phyloP scores from a whole-genome alignment of 2,329 filamentous ascomycete species.

The Fusarium floridanum region DNA sequence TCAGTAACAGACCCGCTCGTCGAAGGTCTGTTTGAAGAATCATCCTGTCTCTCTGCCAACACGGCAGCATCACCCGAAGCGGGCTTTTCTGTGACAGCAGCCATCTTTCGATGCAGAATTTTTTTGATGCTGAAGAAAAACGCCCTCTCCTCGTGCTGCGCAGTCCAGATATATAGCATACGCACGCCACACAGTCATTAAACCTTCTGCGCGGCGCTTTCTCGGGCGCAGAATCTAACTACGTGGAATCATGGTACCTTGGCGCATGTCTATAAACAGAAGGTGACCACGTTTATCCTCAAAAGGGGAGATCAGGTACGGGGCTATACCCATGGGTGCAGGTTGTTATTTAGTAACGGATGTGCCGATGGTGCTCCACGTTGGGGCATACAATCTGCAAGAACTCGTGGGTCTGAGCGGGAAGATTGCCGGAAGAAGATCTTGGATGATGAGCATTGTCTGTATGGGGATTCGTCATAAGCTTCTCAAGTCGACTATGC shows the following conservation, averaged over 20 bases:
- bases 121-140: neutral
- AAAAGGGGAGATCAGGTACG: neutral
- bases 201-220: neutral
- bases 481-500: neutral
- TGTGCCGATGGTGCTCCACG: neutral
- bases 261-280: neutral
- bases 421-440: neutral
- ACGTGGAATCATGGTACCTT: slow-evolving; percentile 11
- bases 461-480: neutral
- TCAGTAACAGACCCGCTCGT: slow-evolving; percentile 10
- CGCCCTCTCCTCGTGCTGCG: too few species aligned
- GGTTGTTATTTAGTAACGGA: neutral
- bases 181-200: neutral
- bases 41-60: neutral
- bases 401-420: neutral
- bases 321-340: neutral
- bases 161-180: too few species aligned
- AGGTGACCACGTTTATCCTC: slow-evolving; percentile 3
- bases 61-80: neutral
- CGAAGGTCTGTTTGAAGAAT: neutral
- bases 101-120: slow-evolving; percentile 11
- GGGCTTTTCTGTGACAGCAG: slow-evolving; percentile 5
- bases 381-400: neutral
- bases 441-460: neutral
- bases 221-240: neutral